A percentile compares a stretch with the other conserved stretches of the same genome.
These are phyloP conservation scores for Yamadazyma kitorensis DNA, from an alignment of 805 yeast species.

Conservation along the genomic window DNA sequence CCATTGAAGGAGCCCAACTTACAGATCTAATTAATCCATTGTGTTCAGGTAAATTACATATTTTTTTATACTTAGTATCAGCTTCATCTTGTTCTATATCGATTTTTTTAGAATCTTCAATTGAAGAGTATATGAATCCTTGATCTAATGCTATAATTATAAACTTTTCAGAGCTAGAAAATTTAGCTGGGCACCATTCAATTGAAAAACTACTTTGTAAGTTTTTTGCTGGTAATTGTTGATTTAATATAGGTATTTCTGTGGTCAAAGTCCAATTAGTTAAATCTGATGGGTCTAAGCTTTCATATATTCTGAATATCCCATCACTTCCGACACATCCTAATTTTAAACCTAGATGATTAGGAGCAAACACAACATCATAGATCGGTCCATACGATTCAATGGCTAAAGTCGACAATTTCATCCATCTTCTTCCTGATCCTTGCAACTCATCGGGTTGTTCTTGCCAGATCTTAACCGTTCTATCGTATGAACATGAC, in stretches of 20 bases:
- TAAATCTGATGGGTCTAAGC: slow-evolving; percentile 85
- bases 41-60: slow-evolving; percentile 76
- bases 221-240: slow-evolving; percentile 70
- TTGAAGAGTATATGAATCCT: slow-evolving; percentile 63
- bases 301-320: slow-evolving; percentile 77
- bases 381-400: slow-evolving; percentile 89
- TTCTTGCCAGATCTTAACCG: slow-evolving; percentile 90
- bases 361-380: slow-evolving; percentile 86
- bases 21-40: slow-evolving; percentile 83
- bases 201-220: slow-evolving; percentile 82
- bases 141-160: slow-evolving; percentile 85
- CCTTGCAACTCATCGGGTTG: slow-evolving; percentile 70
- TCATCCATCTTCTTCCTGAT: slow-evolving; percentile 82
- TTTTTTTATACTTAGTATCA: slow-evolving; percentile 38
- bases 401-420: slow-evolving; percentile 64
- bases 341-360: slow-evolving; percentile 73
- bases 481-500: slow-evolving; percentile 85
- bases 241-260: slow-evolving; percentile 63
- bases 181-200: slow-evolving; percentile 89
- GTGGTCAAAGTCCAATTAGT: slow-evolving; percentile 76
- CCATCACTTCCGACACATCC: slow-evolving; percentile 93
- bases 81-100: slow-evolving; percentile 12
- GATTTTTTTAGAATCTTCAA: slow-evolving; percentile 6
- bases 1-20: slow-evolving; percentile 97
- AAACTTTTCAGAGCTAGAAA: slow-evolving; percentile 68